phyloP scores from a whole-genome alignment of 345 rosid species.

The Salix koriyanagi region DNA sequence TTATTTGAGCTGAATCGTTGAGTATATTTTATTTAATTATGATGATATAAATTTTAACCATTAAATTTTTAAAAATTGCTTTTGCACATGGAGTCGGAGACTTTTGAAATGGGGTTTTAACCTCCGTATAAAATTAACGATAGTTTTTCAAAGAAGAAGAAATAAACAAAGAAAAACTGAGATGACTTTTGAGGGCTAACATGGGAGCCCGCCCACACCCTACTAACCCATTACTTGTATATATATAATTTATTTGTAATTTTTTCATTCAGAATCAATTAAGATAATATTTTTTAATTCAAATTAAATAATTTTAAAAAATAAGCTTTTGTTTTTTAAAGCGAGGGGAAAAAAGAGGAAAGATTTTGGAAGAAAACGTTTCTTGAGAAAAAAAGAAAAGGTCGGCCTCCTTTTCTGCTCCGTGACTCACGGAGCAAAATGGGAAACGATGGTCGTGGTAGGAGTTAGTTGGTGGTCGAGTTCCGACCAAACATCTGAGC shows the following conservation, averaged over 20 bases:
- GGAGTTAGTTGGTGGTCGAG: not conserved
- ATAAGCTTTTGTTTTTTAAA: not conserved
- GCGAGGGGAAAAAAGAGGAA: not conserved
- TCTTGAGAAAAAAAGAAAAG: not conserved
- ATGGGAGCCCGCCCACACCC: too few species aligned
- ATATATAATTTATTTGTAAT: too few species aligned
- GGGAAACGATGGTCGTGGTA: not conserved
- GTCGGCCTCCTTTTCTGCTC: not conserved
- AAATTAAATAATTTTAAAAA: not conserved
- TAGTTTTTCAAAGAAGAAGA: not conserved
- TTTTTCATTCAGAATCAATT: too few species aligned
- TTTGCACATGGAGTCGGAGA: not conserved
- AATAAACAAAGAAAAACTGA: not conserved
- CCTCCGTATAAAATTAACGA: not conserved
- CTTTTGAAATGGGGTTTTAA: not conserved
- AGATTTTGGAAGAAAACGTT: not conserved
- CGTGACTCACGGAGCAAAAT: conserved; percentile 12
- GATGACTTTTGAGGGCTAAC: too few species aligned
- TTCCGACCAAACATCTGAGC: not conserved
- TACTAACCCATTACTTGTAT: too few species aligned
- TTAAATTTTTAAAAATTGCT: not conserved
- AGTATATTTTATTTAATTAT: too few species aligned
- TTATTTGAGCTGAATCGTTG: too few species aligned
- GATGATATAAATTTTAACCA: not conserved
- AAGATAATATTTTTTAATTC: too few species aligned